A percentile compares a stretch with the other conserved stretches of the same genome.
Evolutionary conservation across 2,329 filamentous ascomycete species (phyloP).

Genomic region (Xylariaceae sp.): DNA sequence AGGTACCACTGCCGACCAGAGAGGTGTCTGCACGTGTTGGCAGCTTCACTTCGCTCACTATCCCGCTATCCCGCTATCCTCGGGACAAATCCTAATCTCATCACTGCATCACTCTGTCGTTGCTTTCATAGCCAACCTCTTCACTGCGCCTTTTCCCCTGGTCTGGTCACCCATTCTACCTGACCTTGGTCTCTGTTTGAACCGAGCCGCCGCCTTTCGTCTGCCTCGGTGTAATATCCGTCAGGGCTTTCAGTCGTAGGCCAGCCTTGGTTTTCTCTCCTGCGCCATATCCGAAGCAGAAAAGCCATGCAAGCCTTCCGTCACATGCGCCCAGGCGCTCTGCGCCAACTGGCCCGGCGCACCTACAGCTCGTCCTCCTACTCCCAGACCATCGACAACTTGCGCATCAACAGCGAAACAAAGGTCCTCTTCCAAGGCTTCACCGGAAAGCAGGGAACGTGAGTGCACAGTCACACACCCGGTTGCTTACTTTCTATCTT

Average conservation of each 20-base stretch:
- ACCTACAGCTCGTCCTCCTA: constrained; percentile 73
- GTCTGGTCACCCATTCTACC: neutral
- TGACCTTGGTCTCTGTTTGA: constrained; percentile 1
- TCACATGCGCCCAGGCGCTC: constrained; percentile 63
- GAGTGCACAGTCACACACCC: constrained; percentile 42
- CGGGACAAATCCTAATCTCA: too few relatives aligned
- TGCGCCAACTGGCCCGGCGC: constrained; percentile 62
- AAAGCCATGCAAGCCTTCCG: constrained; percentile 80
- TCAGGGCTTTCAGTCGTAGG: neutral
- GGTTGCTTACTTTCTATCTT: neutral
- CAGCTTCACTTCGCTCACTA: neutral
- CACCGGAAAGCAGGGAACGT: constrained; percentile 95
- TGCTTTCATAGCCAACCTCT: neutral
- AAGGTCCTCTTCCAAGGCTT: constrained; percentile 97
- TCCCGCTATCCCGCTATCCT: too few relatives aligned
- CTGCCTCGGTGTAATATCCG: constrained; percentile 1
- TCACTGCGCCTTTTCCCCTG: neutral
- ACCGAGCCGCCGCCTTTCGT: neutral
- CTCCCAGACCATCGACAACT: constrained; percentile 71
- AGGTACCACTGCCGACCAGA: neutral
- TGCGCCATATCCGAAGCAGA: neutral
- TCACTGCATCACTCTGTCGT: neutral
- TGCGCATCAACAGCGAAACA: constrained; percentile 88
- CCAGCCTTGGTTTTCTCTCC: constrained; percentile 1
- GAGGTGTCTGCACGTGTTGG: neutral